Conservation (phyloP, 2,329 filamentous ascomycete species). For the Fusarium xylarioides region DNA sequence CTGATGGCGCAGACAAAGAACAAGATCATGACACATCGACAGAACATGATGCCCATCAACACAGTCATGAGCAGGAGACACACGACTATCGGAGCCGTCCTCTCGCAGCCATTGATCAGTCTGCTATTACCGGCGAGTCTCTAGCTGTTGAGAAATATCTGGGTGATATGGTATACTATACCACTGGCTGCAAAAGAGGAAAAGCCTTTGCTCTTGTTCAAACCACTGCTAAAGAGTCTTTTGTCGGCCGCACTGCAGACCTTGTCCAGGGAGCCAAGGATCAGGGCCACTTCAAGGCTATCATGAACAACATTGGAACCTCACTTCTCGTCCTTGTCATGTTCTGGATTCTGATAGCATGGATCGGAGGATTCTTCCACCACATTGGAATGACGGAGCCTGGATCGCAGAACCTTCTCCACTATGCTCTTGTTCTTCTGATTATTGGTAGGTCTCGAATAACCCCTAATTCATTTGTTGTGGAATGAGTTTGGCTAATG, state of each 20-base stretch:
- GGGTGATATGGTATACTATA: slow-evolving; percentile 25
- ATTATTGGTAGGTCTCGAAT: slow-evolving; percentile 8
- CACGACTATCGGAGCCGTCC: slow-evolving; percentile 18
- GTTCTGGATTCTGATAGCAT: slow-evolving; percentile 23
- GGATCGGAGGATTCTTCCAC: slow-evolving; percentile 29
- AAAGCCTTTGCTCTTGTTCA: slow-evolving; percentile 18
- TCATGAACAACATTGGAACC: slow-evolving; percentile 29
- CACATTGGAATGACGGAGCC: slow-evolving; percentile 8
- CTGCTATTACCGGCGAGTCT: slow-evolving; percentile 26
- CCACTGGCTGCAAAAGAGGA: slow-evolving; percentile 26
- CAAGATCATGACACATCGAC: background rate
- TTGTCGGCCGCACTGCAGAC: slow-evolving; percentile 26
- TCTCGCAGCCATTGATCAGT: slow-evolving; percentile 22
- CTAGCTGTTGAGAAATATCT: slow-evolving; percentile 25
- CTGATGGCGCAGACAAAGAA: slow-evolving; percentile 4
- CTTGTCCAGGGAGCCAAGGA: slow-evolving; percentile 28
- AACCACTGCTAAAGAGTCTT: slow-evolving; percentile 13
- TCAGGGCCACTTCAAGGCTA: slow-evolving; percentile 29
- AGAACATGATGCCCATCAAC: background rate
- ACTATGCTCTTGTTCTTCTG: slow-evolving; percentile 24
- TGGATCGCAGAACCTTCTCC: slow-evolving; percentile 25
- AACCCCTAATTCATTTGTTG: background rate
- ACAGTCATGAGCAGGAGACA: background rate
- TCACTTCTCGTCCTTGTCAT: slow-evolving; percentile 20
- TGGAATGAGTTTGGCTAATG: background rate